phyloP scores from a whole-genome alignment of 1,139 yeast species.

The Candida labiduridarum region DNA sequence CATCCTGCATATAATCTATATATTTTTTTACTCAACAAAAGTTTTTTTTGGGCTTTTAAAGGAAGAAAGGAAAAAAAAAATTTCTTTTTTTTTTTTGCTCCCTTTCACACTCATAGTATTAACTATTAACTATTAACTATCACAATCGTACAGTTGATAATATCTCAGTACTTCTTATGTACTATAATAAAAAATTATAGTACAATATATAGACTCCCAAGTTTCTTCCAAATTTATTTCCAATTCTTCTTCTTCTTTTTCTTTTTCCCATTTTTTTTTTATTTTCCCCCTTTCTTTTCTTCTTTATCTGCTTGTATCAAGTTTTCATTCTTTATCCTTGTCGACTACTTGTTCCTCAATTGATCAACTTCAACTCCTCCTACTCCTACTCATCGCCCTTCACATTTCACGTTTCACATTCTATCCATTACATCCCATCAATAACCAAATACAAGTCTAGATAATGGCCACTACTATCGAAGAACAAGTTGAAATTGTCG shows the following conservation, averaged over 20 bases:
- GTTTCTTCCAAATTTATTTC: background rate
- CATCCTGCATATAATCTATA: background rate
- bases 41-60: background rate
- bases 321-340: background rate
- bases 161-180: background rate
- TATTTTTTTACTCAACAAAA: background rate
- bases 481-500: constrained; percentile 52
- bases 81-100: background rate
- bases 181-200: background rate
- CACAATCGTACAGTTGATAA: background rate
- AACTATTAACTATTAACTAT: background rate
- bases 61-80: background rate
- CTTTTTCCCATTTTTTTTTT: background rate
- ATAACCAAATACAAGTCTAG: background rate
- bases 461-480: constrained; percentile 5
- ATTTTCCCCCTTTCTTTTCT: background rate
- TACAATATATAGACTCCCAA: background rate
- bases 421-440: background rate
- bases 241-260: background rate
- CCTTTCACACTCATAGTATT: background rate
- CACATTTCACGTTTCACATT: background rate
- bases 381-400: background rate
- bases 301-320: background rate
- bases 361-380: background rate
- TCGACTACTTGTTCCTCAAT: background rate